Evolutionary conservation across 2,329 filamentous ascomycete species (phyloP).

Genomic region (Ambrosiella beaveri): DNA sequence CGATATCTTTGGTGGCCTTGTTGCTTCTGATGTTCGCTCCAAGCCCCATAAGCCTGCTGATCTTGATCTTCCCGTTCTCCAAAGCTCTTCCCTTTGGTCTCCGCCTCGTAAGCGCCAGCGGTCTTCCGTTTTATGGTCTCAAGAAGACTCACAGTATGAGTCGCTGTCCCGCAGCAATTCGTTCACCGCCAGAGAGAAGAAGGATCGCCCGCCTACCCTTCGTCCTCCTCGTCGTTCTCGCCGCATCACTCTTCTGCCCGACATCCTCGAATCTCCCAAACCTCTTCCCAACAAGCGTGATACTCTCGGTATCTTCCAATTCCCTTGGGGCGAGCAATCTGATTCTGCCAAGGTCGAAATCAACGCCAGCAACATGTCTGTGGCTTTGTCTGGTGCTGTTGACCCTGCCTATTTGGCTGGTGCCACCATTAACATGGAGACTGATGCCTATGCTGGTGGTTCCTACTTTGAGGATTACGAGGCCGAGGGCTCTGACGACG

Average conservation of each 20-base stretch:
- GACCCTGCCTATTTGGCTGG: conserved; percentile 22
- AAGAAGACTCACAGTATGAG: not conserved
- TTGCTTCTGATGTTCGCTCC: conserved; percentile 21
- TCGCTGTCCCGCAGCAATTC: conserved; percentile 12
- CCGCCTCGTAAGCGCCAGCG: conserved; percentile 14
- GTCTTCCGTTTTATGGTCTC: conserved; percentile 19
- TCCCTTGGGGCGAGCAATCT: conserved; percentile 47
- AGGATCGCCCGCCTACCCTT: conserved; percentile 29
- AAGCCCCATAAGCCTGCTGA: conserved; percentile 19
- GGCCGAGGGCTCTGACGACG: conserved; percentile 27
- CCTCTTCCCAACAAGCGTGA: conserved; percentile 40
- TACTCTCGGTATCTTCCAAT: conserved; percentile 47
- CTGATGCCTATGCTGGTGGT: conserved; percentile 21
- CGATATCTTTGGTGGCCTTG: conserved; percentile 15
- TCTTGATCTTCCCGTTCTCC: conserved; percentile 20
- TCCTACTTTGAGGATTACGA: conserved; percentile 46
- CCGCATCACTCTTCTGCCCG: conserved; percentile 41
- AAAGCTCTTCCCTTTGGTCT: conserved; percentile 24
- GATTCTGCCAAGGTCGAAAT: conserved; percentile 32
- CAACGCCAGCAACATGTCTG: conserved; percentile 21
- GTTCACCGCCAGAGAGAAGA: conserved; percentile 14
- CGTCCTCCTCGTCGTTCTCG: conserved; percentile 37
- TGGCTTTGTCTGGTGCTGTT: conserved; percentile 36
- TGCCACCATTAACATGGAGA: conserved; percentile 18
- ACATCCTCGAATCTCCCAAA: conserved; percentile 45